Evolutionary conservation across 176 grass and related monocot genomes (phyloP), one percentile per base, ranked within the genome.

Genomic region (Oryza meyeriana): DNA sequence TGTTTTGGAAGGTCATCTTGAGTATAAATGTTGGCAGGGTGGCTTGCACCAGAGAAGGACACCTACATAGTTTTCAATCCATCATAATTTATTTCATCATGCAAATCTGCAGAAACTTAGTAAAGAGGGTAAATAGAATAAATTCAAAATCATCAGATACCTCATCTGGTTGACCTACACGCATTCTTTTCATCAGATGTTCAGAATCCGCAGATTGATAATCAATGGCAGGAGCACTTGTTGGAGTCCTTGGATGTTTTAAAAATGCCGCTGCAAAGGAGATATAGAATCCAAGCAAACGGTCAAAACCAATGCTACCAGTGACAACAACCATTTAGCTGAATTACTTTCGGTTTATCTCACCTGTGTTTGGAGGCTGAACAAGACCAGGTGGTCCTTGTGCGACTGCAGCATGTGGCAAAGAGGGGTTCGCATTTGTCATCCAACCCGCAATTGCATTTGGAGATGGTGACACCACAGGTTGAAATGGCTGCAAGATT

Each of bases 191-290:
- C 89, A 94, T 95, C 64, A 99, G 87, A 87, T 94, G 91, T 88
- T 99, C 97, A 63, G 97, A 99, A 89, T 99, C 97, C 80, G 91
- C 97, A 83, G 85, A 96, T 58, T 99, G 97, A 71, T 99, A 99
- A 88, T 96, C 97, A 80, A 96, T 91, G 45, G 82, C 97, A 66
- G 97, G 85, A 72, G 91, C 89, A 63, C 93, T 93, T 66, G 87
- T 87, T 29, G 93, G 96, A 38, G 90, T 91, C 78, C 97, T 94
- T 75, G 93, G 88, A 76, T 99, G 97, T 77, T 96, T 99, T 70
- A 99, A 79, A 93, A 96, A 99, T 32, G 93, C 87, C 85, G 97
- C 97, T 99, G 85, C 29, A 75, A 81, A 30, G 63, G 63, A 84
- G 20, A 88, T 45, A 48, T 27, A 52, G 39, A 64, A 55, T 65